phyloP scores from a whole-genome alignment of 345 rosid species.

The Tarenaya hassleriana region DNA sequence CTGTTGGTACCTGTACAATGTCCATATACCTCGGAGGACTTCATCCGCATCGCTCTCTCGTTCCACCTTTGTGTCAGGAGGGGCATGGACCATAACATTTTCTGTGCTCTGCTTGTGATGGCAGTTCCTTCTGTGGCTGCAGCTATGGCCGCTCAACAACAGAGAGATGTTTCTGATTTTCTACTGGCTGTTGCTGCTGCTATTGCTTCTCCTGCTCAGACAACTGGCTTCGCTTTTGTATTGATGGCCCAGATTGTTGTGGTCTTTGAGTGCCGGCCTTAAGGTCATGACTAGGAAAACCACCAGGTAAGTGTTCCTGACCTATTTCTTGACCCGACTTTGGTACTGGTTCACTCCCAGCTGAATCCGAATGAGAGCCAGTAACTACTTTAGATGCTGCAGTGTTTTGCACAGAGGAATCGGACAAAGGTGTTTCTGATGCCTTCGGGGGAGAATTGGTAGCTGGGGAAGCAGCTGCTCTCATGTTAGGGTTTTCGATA shows the following conservation, averaged over 20 bases:
- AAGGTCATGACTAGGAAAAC: conserved; percentile 41
- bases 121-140: no score
- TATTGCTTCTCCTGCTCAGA: no score
- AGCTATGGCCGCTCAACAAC: conserved; percentile 23
- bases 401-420: conserved; percentile 34
- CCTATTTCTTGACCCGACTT: conserved; percentile 48
- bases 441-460: conserved; percentile 44
- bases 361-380: conserved; percentile 38
- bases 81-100: conserved; percentile 48
- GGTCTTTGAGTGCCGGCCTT: conserved; percentile 43
- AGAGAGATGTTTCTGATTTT: conserved; percentile 46
- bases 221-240: conserved; percentile 47
- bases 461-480: conserved; percentile 36
- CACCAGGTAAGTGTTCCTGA: conserved; percentile 57
- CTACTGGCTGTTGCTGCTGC: conserved; percentile 49
- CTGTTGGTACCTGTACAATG: conserved; percentile 62
- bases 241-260: conserved; percentile 44
- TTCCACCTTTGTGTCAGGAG: conserved; percentile 57
- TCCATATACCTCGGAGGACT: conserved; percentile 44
- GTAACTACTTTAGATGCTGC: conserved; percentile 43
- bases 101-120: conserved; percentile 52
- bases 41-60: conserved; percentile 41
- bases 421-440: conserved; percentile 44
- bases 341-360: conserved; percentile 44
- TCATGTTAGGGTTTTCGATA: conserved; percentile 39